These are phyloP conservation scores for Gastrolobium villosum DNA, from an alignment of 306 rosid species.

Conservation along the genomic window DNA sequence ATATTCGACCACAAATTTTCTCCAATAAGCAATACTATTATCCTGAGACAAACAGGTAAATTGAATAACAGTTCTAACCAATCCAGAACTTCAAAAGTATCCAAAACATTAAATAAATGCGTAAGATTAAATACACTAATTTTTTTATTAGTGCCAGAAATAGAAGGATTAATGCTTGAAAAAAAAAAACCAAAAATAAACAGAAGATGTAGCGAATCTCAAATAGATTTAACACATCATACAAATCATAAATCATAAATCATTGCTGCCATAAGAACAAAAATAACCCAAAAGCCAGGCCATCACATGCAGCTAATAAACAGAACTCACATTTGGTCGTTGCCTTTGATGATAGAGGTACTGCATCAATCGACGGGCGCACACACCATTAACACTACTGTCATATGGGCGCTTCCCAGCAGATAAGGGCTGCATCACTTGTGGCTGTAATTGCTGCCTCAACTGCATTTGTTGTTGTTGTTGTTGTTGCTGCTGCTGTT, in stretches of 20 bases:
- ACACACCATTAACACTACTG: constrained; percentile 83
- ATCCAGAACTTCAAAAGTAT: constrained; percentile 2
- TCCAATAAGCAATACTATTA: constrained; percentile 95
- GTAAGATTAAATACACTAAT: neutral
- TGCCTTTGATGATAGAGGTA: constrained; percentile 94
- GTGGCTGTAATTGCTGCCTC: constrained; percentile 91
- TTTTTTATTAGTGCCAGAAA: neutral
- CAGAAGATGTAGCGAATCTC: constrained; percentile 1
- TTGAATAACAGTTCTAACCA: constrained; percentile 15
- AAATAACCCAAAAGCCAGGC: neutral
- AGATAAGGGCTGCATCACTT: constrained; percentile 74
- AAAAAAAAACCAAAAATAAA: neutral
- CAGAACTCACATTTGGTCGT: constrained; percentile 75
- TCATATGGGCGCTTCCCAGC: constrained; percentile 80
- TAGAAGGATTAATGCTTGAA: neutral
- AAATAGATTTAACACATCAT: constrained; percentile 26
- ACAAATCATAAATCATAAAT: neutral
- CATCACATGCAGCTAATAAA: constrained; percentile 34
- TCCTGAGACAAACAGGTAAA: constrained; percentile 66
- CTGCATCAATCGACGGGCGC: constrained; percentile 97
- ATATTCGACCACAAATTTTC: constrained; percentile 94
- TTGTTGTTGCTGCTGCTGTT: constrained; percentile 65
- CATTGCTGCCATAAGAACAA: constrained; percentile 11
- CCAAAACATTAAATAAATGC: constrained; percentile 22
- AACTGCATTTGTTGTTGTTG: constrained; percentile 81